A percentile compares a stretch with the other conserved stretches of the same genome.
These are phyloP conservation scores for Malassezia slooffiae DNA, from an alignment of 1,284 basidiomycete genomes.

Conservation along the genomic window DNA sequence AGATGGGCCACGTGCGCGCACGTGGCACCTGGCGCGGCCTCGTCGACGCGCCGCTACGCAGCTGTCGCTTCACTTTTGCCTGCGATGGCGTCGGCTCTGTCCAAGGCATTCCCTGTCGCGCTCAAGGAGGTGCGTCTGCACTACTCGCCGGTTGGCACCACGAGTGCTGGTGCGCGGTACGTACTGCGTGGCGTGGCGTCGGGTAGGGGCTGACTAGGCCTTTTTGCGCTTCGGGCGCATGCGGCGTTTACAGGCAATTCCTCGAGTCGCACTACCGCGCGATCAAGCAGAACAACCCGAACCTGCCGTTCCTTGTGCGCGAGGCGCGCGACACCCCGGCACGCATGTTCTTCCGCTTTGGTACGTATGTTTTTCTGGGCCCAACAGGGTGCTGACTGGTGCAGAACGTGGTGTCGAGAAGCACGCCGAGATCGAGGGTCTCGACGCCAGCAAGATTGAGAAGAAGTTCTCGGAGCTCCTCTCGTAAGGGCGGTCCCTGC, in stretches of 20 bases:
- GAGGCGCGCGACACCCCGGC: constrained; percentile 41
- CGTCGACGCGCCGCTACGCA: neutral
- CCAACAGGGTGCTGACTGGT: neutral
- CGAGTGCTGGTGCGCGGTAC: constrained; percentile 40
- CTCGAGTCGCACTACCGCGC: constrained; percentile 36
- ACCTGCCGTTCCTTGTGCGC: constrained; percentile 41
- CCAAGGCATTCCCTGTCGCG: constrained; percentile 32
- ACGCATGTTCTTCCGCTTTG: constrained; percentile 40
- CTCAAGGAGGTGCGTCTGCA: constrained; percentile 45
- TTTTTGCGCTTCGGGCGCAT: neutral
- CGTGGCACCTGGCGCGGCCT: neutral
- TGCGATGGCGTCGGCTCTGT: constrained; percentile 34
- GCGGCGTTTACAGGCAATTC: constrained; percentile 32
- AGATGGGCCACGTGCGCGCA: constrained; percentile 1
- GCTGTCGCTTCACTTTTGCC: neutral
- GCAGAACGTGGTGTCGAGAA: constrained; percentile 42
- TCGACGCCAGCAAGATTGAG: constrained; percentile 37
- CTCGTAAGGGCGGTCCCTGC: no score
- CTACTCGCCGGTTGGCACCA: constrained; percentile 40
- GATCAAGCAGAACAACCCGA: constrained; percentile 43
- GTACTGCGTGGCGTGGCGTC: constrained; percentile 8
- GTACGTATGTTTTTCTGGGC: constrained; percentile 21
- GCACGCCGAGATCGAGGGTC: constrained; percentile 36
- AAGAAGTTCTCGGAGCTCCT: constrained; percentile 39
- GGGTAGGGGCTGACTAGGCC: neutral